Evolutionary conservation across 345 rosid genomes (phyloP), one percentile per base, ranked within the genome.

Genomic region (Mercurialis annua): DNA sequence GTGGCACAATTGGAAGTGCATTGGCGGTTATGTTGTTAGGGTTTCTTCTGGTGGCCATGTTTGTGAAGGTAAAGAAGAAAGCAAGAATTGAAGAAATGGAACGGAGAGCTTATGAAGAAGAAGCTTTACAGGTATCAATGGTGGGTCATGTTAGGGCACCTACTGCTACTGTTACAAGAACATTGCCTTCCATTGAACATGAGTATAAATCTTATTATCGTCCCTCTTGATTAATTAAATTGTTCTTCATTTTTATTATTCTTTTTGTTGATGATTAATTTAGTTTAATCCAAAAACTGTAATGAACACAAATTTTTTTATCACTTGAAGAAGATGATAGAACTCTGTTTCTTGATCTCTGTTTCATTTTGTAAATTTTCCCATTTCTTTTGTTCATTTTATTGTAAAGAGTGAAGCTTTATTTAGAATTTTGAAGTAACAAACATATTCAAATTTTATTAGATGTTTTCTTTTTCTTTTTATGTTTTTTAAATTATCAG

Each of bases 71-170:
- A 42, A 88, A 83, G 83, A 89, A 81, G 83, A 93, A 80, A 67
- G 87, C 84, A 6, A 87, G 74, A 77, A 84, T 84, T 80, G 94
- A 81, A 59, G 98, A 86, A 70, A 76, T 89, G 86, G 94, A 86
- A 75, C 80, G 97, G 74, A 89, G 92, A 71, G 92, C 92, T 6
- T 93, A 88, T 38, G 97, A 93, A 81, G 98, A 90, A 75, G 97
- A 93, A 75, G 98, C 96, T 48, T 71, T 89, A 23, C 94, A 89
- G 75, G 94, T 93, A 40, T 77, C 98, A 56, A 90, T 94, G 96
- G 97, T 89, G 43, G 96, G 93, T 5, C 96, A 89, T 77, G 73
- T 90, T 56, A 86, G 93, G 64, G 88, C 84, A 70, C 90, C 87
- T 1, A 84, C 79, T 0, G 95, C 97, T n/a, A 48, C 86, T 10